Conservation (phyloP, 768 basidiomycete species). For the Boletus eberwhitei region DNA sequence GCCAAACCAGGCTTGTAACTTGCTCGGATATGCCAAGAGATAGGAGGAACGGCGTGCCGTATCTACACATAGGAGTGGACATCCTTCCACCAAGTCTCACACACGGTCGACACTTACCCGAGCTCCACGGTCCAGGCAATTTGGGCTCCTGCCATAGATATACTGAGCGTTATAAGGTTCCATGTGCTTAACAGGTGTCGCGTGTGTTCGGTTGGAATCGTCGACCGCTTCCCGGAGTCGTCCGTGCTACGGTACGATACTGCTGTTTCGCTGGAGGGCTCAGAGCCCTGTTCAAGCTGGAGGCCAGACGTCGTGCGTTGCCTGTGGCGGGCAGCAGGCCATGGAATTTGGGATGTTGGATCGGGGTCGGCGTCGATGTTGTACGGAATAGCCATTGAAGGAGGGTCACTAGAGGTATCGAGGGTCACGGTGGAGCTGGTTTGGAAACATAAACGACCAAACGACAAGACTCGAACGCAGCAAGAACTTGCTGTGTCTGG, state of each 20-base stretch:
- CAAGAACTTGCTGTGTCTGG: not conserved
- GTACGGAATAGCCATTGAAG: conserved; percentile 58
- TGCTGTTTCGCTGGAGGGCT: conserved; percentile 18
- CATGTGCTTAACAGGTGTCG: conserved; percentile 44
- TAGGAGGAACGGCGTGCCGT: conserved; percentile 92
- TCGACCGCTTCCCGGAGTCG: conserved; percentile 26
- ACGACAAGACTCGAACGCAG: not conserved
- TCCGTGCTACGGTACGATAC: conserved; percentile 32
- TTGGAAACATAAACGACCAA: conserved; percentile 13
- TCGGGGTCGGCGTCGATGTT: conserved; percentile 57
- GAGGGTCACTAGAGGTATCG: not conserved
- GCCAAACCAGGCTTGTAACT: conserved; percentile 92
- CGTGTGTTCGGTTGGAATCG: conserved; percentile 19
- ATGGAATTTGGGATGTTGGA: conserved; percentile 75
- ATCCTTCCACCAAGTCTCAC: not conserved
- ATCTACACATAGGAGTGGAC: conserved; percentile 45
- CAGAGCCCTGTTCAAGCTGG: conserved; percentile 22
- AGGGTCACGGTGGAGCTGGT: not conserved
- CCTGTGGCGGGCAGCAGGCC: conserved; percentile 52
- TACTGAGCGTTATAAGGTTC: conserved; percentile 77
- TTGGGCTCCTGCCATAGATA: conserved; percentile 94
- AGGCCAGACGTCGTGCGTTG: conserved; percentile 26
- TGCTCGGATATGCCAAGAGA: conserved; percentile 80
- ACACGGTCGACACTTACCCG: conserved; percentile 52
- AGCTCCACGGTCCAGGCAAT: conserved; percentile 96